Base-by-base conservation (phyloP, 768 basidiomycete genomes). In the Agaricus subrufescens region DNA sequence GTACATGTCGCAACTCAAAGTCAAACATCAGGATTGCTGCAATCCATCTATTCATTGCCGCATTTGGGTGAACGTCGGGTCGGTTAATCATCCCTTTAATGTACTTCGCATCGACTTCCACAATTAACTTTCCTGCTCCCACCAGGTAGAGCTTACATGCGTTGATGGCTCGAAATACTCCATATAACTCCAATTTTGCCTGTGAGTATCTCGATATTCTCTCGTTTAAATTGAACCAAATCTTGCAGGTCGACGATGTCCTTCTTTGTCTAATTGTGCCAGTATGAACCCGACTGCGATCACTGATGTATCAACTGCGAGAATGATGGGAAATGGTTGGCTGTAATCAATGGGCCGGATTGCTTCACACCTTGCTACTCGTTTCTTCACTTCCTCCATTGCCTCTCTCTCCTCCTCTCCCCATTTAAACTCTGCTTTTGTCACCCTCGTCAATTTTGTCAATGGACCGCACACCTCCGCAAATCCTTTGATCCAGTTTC, bases 41-140 rank as follows among this genome's bases (percentile, higher is more conserved):
- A 27, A 77, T 74, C 77, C 76, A 78, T 14, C 67, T 54, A 51
- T 77, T 78, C 5, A 77, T 71, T 0, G 74, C 57, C 0, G 73
- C 69, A 54, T 70, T 73, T 0, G 72, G 74, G 15, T 66, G 65
- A 0, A 71, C 25, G 37, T 76, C 72, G 0, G 75, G 74, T 12
- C 70, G 54, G 47, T 75, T 73, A 3, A 78, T 48, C 74, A 76
- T 78, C n/a, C 70, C 72, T 51, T 71, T 71, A 6, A 78, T 74
- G 55, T 72, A 72, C 31, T 71, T 62, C 0, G 72, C 74, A 60
- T 78, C 72, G 0, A 72, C 69, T 59, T 76, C 72, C 0, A 78
- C 63, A 19, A 61, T 49, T 0, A 78, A 58, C 2, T 65, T 70
- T 30, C 62, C 58, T 0, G 60, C 59, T 27, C 65, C 60, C 34